These are phyloP conservation scores for Saturnispora hagleri DNA, from an alignment of 805 yeast genomes.

Conservation along the genomic window DNA sequence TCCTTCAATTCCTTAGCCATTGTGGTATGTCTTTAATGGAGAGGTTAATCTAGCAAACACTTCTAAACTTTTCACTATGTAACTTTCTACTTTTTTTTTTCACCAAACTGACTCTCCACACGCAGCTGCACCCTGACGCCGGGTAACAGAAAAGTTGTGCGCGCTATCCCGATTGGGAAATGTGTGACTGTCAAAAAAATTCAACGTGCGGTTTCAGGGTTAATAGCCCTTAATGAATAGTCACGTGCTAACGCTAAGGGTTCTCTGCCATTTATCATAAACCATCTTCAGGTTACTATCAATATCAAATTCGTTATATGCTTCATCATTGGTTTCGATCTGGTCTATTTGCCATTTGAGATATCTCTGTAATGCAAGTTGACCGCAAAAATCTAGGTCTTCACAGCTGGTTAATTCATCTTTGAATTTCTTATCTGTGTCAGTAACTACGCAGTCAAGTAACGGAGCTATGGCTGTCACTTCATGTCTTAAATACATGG, in stretches of 20 bases:
- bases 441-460: not conserved
- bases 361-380: not conserved
- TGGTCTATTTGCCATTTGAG: not conserved
- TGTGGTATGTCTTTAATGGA: constrained; percentile 8
- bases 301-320: not conserved
- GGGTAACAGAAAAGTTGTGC: constrained; percentile 1
- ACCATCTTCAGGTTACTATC: not conserved
- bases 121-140: not conserved
- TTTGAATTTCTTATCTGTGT: not conserved
- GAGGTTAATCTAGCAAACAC: not conserved
- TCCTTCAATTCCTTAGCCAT: constrained; percentile 73
- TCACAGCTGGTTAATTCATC: not conserved
- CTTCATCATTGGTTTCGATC: not conserved
- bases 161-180: not conserved
- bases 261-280: constrained; percentile 1
- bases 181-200: not conserved
- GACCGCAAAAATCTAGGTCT: not conserved
- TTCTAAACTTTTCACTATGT: not conserved
- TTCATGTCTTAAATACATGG: constrained; percentile 1
- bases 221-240: not conserved
- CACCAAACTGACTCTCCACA: not conserved
- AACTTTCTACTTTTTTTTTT: not conserved
- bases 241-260: not conserved
- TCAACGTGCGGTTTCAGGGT: not conserved
- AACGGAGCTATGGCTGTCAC: not conserved